Conservation (phyloP, 768 basidiomycete species). For the Naematelia encephala region DNA sequence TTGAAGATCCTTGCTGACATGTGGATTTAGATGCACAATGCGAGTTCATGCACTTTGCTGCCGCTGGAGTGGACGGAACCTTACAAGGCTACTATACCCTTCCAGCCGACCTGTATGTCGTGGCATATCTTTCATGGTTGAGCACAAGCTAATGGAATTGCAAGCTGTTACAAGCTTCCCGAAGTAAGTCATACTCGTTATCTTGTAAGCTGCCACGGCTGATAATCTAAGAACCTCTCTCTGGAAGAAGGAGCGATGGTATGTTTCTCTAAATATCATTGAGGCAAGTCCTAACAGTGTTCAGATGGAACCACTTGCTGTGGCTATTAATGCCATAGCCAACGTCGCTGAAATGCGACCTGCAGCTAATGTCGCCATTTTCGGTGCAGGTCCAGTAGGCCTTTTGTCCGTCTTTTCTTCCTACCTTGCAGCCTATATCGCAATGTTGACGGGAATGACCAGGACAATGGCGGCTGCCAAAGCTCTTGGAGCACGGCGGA, state of each 20-base stretch:
- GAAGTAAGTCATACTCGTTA: constrained; percentile 3
- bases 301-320: constrained; percentile 83
- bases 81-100: constrained; percentile 77
- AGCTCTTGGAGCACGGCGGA: constrained; percentile 76
- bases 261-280: background rate
- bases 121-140: background rate
- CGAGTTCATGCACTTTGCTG: constrained; percentile 77
- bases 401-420: constrained; percentile 56
- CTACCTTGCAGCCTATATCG: background rate
- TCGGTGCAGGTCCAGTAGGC: constrained; percentile 79
- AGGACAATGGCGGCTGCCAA: constrained; percentile 77
- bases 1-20: background rate
- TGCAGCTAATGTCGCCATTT: constrained; percentile 71
- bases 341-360: constrained; percentile 68
- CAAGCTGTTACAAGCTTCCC: constrained; percentile 23
- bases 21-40: background rate
- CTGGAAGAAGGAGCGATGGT: constrained; percentile 89
- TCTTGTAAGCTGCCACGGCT: background rate
- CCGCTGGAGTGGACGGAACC: constrained; percentile 78
- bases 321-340: constrained; percentile 81
- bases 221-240: constrained; percentile 58
- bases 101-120: constrained; percentile 65
- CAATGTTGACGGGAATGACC: background rate
- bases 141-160: background rate
- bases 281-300: background rate